Base-by-base conservation (phyloP, 1,284 basidiomycete species). In the Pseudozyma sp. region DNA sequence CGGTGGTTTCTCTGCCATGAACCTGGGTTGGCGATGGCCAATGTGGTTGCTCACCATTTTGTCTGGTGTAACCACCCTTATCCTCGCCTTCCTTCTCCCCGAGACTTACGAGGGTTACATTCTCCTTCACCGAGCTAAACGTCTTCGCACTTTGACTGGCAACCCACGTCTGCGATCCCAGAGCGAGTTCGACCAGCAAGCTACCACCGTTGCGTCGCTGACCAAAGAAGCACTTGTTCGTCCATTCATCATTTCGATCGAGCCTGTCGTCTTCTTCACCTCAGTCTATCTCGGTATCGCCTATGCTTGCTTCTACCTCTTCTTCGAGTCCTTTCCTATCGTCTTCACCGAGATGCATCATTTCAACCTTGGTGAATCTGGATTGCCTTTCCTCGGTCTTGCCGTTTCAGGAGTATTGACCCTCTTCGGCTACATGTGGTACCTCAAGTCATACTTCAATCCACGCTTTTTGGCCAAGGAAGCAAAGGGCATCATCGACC, bases 401-500 rank as follows among this genome's bases (percentile, higher is more conserved):
- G 63, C 67, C 8, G 62, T 72, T 2, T 50, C 54, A 1, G 59
- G 61, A 1, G 55, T 72, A 9, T 1, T 75, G 1, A 66, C 67
- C 4, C 35, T 68, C 31, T 5, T 71, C 38, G 58, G 48, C n/a
- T 79, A 72, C 49, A 14, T 76, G 19, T 66, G 55, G 58, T 75
- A 72, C n/a, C 61, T 76, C 43, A 55, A 40, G 16, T 50, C 50
- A 10, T 54, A 31, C 54, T 76, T 70, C 57, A 67, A 69, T 21
- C 77, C 77, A 10, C 59, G 69, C 12, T 72, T 77, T 48, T 45
- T 76, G 16, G 71, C 59, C 45, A 71, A 71, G 43, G 63, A 49
- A 7, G 13, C 19, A 1, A 51, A 51, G 19, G 74, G 67, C 18
- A 66, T 67, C 40, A 92, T 95, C 18, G 31, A 71, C 93, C 85